Evolutionary conservation across 345 rosid genomes (phyloP).

Genomic region (Boechera stricta): DNA sequence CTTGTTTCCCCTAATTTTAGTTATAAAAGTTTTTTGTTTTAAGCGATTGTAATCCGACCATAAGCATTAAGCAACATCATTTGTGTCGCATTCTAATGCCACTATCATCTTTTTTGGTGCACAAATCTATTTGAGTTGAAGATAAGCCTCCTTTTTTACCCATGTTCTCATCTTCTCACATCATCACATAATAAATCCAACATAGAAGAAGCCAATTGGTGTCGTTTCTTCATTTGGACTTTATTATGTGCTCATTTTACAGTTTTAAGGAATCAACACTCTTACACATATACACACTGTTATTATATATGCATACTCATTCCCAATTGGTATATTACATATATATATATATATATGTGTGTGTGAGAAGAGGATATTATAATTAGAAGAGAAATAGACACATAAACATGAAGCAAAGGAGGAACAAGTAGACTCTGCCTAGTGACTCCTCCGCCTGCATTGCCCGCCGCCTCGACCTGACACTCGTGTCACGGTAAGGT

Average conservation of each 20-base stretch:
- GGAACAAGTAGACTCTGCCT: constrained; percentile 78
- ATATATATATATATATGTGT: neutral
- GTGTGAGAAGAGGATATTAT: neutral
- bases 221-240: constrained; percentile 34
- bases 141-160: constrained; percentile 35
- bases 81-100: constrained; percentile 32
- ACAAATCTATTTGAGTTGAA: constrained; percentile 24
- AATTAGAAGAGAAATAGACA: constrained; percentile 87
- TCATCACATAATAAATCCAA: constrained; percentile 10
- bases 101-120: constrained; percentile 27
- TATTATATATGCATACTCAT: constrained; percentile 9
- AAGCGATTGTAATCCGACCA: constrained; percentile 31
- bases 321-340: constrained; percentile 1
- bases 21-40: neutral
- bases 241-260: constrained; percentile 19
- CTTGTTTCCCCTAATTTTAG: neutral
- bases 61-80: constrained; percentile 28
- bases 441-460: constrained; percentile 75
- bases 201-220: constrained; percentile 17
- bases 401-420: constrained; percentile 77
- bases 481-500: constrained; percentile 53
- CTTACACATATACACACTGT: constrained; percentile 8
- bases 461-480: constrained; percentile 71
- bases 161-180: constrained; percentile 13
- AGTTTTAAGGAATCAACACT: constrained; percentile 5